A percentile compares a stretch with the other conserved stretches of the same genome.
phyloP scores from a whole-genome alignment of 768 basidiomycete species.

The Trametes sanguinea region DNA sequence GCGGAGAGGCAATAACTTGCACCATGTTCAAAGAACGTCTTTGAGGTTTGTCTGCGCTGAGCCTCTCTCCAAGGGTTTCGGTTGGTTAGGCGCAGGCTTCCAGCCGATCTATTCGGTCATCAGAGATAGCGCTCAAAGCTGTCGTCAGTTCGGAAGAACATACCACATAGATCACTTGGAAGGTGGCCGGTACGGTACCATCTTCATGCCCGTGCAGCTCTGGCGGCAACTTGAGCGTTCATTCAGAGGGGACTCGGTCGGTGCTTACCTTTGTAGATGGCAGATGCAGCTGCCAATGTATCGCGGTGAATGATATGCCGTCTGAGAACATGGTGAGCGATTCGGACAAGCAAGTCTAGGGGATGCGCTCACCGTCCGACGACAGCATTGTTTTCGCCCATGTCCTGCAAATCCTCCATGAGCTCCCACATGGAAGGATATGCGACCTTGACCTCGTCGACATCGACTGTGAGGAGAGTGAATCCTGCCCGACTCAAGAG shows the following conservation, averaged over 20 bases:
- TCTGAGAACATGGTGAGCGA: constrained; percentile 38
- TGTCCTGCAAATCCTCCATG: constrained; percentile 88
- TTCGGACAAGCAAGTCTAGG: not conserved
- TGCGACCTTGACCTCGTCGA: constrained; percentile 86
- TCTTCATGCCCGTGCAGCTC: constrained; percentile 85
- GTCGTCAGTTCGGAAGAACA: constrained; percentile 23
- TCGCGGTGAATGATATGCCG: constrained; percentile 75
- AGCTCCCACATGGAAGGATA: constrained; percentile 98
- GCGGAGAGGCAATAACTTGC: constrained; percentile 1
- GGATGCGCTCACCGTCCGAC: constrained; percentile 64
- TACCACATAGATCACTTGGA: constrained; percentile 94
- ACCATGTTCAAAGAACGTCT: constrained; percentile 49
- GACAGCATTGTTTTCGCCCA: constrained; percentile 96
- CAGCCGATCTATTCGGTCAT: constrained; percentile 65
- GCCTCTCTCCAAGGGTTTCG: constrained; percentile 65
- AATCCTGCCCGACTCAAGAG: constrained; percentile 93
- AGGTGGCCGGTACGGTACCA: constrained; percentile 89
- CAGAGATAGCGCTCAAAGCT: not conserved
- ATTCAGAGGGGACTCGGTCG: constrained; percentile 1
- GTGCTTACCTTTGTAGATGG: constrained; percentile 82
- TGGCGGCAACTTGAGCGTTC: constrained; percentile 34
- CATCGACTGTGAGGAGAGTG: constrained; percentile 90
- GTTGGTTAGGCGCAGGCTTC: constrained; percentile 72
- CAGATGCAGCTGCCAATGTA: constrained; percentile 86
- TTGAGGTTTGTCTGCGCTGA: constrained; percentile 61